Evolutionary conservation across 208 protist species (phyloP).

Genomic region (Leishmania major): DNA sequence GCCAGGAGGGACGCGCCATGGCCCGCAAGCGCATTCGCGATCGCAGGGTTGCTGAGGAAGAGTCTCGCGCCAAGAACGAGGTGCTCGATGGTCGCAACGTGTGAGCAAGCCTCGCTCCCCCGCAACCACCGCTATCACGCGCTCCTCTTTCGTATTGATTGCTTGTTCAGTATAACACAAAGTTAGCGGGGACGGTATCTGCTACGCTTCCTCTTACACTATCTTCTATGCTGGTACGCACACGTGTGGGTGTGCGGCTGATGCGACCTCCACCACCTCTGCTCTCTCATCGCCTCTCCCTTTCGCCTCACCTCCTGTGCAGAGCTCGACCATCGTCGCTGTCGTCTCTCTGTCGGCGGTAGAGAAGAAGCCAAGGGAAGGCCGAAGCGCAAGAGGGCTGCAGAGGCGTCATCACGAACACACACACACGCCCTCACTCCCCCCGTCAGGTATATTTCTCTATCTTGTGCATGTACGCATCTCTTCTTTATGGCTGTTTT

Average conservation of each 20-base stretch:
- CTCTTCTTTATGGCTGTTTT: neutral
- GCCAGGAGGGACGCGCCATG: conserved; percentile 45
- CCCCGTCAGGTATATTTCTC: neutral
- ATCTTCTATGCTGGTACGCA: conserved; percentile 5
- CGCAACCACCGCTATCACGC: neutral
- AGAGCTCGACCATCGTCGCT: neutral
- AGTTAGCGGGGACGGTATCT: neutral
- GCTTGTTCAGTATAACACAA: neutral
- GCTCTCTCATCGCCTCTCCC: neutral
- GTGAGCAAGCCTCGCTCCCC: neutral
- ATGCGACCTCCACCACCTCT: neutral
- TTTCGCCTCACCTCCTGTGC: neutral
- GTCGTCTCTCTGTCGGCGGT: neutral
- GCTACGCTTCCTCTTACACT: neutral
- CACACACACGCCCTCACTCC: neutral
- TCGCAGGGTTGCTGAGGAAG: conserved; percentile 43
- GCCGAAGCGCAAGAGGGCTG: neutral
- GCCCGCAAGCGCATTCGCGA: conserved; percentile 47
- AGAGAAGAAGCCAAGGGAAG: neutral
- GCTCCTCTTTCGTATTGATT: too few relatives aligned
- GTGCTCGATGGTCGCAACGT: neutral
- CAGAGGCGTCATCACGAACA: neutral
- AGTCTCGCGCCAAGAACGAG: conserved; percentile 37
- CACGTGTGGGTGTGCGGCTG: neutral
- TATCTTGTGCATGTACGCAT: neutral